Base-by-base conservation (phyloP, 768 basidiomycete genomes). In the Leccinum obscurum region DNA sequence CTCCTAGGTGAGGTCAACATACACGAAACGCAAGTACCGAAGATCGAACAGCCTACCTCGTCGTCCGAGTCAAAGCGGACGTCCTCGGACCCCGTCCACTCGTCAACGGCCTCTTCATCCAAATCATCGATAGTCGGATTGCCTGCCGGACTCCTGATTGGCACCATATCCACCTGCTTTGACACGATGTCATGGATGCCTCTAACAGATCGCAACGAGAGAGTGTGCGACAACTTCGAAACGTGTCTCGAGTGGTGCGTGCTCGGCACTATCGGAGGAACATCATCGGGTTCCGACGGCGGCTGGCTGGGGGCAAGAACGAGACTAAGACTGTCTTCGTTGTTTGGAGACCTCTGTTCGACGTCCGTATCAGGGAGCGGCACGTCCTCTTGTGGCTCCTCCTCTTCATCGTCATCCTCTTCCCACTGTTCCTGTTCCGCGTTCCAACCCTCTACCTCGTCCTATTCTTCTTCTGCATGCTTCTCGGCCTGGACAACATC, bases 31-130 rank as follows among this genome's bases (percentile, higher is more conserved):
- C 62, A 55, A 46, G 26, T 14, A n/a, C 30, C 2, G 9, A 3
- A 20, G n/a, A 35, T 22, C 13, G 7, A 6, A 13, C 53, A 55
- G 69, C 80, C 56, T 65, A 91, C 91, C 78, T 90, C 87, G 64
- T 90, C 87, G 39, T 90, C 88, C 28, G 87, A 86, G 17, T 72
- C 80, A 60, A 77, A 64, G 55, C 79, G 80, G 60, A 85, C 66
- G 69, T 91, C 91, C 70, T 93, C 90, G 41, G 89, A 90, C 14
- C 88, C 92, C 4, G 91, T 92, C 91, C 92, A 92, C 65, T 92
- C 91, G 7, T 78, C 87, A 22, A 85, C 83, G 35, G 66, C 73
- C 48, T 76, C 78, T 55, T 67, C 26, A 48, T 78, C 77, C 46
- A 74, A 54, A 56, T 77, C 77, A 48, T 77, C 77, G 30, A 76